Percentiles rank a stretch among this genome's conserved stretches.
phyloP scores from a whole-genome alignment of 2,329 filamentous ascomycete genomes.

The Clarireedia paspali region DNA sequence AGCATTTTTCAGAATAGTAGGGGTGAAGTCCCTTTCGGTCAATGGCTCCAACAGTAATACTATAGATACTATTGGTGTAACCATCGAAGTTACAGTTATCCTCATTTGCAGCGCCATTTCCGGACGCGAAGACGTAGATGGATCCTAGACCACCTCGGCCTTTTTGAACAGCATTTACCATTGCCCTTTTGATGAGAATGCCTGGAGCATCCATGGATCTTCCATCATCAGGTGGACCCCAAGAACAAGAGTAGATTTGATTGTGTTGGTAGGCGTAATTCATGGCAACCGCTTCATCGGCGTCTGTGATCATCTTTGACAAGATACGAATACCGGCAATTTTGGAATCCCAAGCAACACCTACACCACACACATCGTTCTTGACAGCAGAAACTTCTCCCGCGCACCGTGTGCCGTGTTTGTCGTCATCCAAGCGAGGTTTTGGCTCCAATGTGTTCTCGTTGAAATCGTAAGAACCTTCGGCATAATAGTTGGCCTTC shows the following conservation, averaged over 20 bases:
- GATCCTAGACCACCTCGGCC: conserved; percentile 78
- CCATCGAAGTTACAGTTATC: conserved; percentile 99
- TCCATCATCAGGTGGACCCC: conserved; percentile 93
- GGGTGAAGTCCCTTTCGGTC: conserved; percentile 83
- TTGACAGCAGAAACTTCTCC: conserved; percentile 88
- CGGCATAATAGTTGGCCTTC: conserved; percentile 86
- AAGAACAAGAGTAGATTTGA: conserved; percentile 97
- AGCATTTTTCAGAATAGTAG: conserved; percentile 94
- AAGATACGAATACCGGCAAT: conserved; percentile 90
- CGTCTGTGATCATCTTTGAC: conserved; percentile 81
- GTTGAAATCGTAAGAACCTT: conserved; percentile 95
- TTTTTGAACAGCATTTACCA: conserved; percentile 86
- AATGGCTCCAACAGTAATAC: conserved; percentile 90
- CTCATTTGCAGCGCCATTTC: conserved; percentile 77
- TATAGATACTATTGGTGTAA: conserved; percentile 99
- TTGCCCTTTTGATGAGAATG: conserved; percentile 78
- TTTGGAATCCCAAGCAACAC: conserved; percentile 86
- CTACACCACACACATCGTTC: conserved; percentile 92
- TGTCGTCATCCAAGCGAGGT: conserved; percentile 77
- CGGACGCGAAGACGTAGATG: conserved; percentile 93
- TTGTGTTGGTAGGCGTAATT: conserved; percentile 90
- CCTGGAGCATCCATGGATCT: conserved; percentile 89
- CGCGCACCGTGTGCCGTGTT: conserved; percentile 87
- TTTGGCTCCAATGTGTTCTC: conserved; percentile 71
- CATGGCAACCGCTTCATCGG: conserved; percentile 85